Percentiles rank a stretch among this genome's conserved stretches.
Evolutionary conservation across 2,329 filamentous ascomycete genomes (phyloP).

Genomic region (Hypoxylon sp.): DNA sequence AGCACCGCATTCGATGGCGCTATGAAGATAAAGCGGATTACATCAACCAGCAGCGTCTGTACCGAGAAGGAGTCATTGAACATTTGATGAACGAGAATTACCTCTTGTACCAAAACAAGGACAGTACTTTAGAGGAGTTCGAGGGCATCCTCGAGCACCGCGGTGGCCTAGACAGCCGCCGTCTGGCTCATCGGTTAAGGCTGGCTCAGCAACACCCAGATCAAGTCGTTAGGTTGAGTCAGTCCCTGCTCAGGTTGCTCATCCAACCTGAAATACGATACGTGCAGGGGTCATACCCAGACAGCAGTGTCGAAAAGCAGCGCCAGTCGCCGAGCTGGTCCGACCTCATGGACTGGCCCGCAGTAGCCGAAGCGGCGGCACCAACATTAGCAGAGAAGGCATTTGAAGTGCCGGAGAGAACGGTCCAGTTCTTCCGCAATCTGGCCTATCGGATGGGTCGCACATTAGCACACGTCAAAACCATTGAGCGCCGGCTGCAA

Average conservation of each 20-base stretch:
- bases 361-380: slow-evolving; percentile 32
- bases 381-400: slow-evolving; percentile 5
- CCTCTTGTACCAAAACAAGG: neutral
- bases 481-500: slow-evolving; percentile 41
- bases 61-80: slow-evolving; percentile 6
- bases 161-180: neutral
- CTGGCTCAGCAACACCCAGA: neutral
- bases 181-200: neutral
- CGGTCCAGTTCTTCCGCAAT: slow-evolving; percentile 49
- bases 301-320: slow-evolving; percentile 26
- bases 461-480: slow-evolving; percentile 47
- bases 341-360: slow-evolving; percentile 44
- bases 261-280: slow-evolving; percentile 24
- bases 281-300: slow-evolving; percentile 11
- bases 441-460: slow-evolving; percentile 56
- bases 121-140: neutral
- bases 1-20: slow-evolving; percentile 50
- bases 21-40: slow-evolving; percentile 25
- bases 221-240: neutral
- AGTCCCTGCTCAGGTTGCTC: neutral
- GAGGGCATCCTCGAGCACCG: slow-evolving; percentile 27
- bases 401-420: slow-evolving; percentile 43
- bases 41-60: neutral
- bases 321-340: slow-evolving; percentile 43
- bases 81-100: slow-evolving; percentile 19